phyloP scores from a whole-genome alignment of 495 filamentous ascomycete species.

The Podospora didyma region DNA sequence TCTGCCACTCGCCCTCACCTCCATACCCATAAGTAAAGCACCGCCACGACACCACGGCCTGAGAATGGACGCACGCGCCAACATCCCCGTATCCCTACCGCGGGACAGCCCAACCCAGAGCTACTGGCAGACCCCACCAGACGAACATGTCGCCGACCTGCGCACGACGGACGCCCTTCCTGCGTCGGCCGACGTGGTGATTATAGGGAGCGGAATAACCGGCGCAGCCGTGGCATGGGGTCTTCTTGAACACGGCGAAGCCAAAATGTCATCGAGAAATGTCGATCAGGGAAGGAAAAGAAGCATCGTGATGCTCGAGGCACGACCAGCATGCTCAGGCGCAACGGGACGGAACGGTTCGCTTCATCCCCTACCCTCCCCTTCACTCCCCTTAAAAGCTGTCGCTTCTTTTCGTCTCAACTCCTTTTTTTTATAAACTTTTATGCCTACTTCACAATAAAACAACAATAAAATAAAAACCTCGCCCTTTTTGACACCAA shows the following conservation, averaged over 20 bases:
- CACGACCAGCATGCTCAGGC: slow-evolving; percentile 51
- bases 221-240: slow-evolving; percentile 58
- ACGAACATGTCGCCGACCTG: slow-evolving; percentile 48
- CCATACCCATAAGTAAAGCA: too few relatives aligned
- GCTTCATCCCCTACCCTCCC: background rate
- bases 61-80: slow-evolving; percentile 42
- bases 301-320: slow-evolving; percentile 56
- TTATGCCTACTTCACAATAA: too few relatives aligned
- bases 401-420: too few relatives aligned
- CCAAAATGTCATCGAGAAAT: too few relatives aligned
- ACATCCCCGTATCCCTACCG: slow-evolving; percentile 47
- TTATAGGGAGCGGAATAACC: slow-evolving; percentile 70
- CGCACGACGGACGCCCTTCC: slow-evolving; percentile 47
- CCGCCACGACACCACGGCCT: too few relatives aligned
- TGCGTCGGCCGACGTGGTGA: slow-evolving; percentile 48
- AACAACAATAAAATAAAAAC: background rate
- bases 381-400: background rate
- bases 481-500: background rate
- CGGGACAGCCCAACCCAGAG: slow-evolving; percentile 56
- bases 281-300: background rate
- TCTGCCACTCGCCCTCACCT: too few relatives aligned
- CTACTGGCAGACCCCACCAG: slow-evolving; percentile 68
- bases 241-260: slow-evolving; percentile 38
- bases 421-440: too few relatives aligned
- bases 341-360: slow-evolving; percentile 59